A percentile compares a stretch with the other conserved stretches of the same genome.
Conservation (phyloP, 257 asterid genomes). For the Phtheirospermum japonicum region DNA sequence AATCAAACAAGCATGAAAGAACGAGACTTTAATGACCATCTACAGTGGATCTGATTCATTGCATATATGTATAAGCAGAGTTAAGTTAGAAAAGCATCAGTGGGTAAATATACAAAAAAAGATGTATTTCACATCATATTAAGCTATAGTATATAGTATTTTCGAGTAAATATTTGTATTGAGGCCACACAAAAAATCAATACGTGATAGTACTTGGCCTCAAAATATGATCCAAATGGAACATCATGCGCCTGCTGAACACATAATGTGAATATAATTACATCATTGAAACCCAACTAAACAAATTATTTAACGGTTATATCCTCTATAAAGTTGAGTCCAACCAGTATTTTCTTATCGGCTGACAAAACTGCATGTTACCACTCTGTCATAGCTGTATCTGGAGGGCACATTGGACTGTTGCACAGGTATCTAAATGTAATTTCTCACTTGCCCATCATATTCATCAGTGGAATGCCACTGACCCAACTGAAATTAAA, state of each 20-base stretch:
- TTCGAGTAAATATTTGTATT: not conserved
- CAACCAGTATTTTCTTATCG: constrained; percentile 69
- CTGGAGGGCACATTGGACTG: constrained; percentile 99
- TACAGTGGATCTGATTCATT: constrained; percentile 77
- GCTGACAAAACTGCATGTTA: constrained; percentile 71
- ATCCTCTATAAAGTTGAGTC: constrained; percentile 22
- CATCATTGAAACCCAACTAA: constrained; percentile 10
- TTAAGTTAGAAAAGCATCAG: constrained; percentile 16
- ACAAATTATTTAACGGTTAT: constrained; percentile 6
- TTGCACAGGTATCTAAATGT: constrained; percentile 82
- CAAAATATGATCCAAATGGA: constrained; percentile 95
- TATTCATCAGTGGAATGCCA: constrained; percentile 95
- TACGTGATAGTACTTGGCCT: constrained; percentile 47
- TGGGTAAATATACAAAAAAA: not conserved
- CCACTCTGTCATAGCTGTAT: constrained; percentile 98
- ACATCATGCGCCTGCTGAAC: constrained; percentile 96
- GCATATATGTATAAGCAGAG: constrained; percentile 14
- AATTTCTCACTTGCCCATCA: constrained; percentile 90
- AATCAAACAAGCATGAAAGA: constrained; percentile 22
- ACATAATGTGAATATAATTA: constrained; percentile 19
- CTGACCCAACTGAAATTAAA: constrained; percentile 71
- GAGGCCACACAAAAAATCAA: constrained; percentile 14
- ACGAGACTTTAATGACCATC: constrained; percentile 55
- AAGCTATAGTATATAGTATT: not conserved
- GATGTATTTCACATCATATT: constrained; percentile 2